Base-by-base conservation (phyloP, 2,329 filamentous ascomycete genomes). In the Thermoascus crustaceus region DNA sequence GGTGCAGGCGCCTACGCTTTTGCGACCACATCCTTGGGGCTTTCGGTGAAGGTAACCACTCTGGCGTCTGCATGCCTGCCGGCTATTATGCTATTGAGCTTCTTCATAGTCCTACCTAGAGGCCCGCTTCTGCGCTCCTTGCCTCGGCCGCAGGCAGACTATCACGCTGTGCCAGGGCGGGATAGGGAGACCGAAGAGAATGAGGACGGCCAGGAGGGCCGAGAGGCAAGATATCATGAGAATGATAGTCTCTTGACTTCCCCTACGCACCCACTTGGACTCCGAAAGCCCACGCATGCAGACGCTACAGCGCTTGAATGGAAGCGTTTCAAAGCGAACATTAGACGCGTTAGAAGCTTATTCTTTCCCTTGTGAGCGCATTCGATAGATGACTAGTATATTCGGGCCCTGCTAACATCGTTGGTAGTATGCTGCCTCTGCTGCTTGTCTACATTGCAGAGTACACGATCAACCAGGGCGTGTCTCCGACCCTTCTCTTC, bases 401-500 rank as follows among this genome's bases (percentile, higher is more conserved):
- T 24, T 14, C 9, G n/a, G n/a, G n/a, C n/a, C n/a, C n/a, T 32
- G 27, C 40, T 54, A 23, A 13, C 7, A 26, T 5, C 22, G 20
- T 37, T 3, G n/a, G 19, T 43, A 75, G 72, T 58, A 96, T 98
- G 87, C 71, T 94, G 3, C 91, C 91, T 0, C 72, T 98, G 9
- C 71, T 96, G 21, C 67, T 96, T 10, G 91, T 98, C 19, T 98
- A 95, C 58, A 75, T 96, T 22, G 86, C 88, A 38, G 91, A 98
- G 66, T 98, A 98, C 58, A 93, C 85, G 37, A 95, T 96, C 61
- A 96, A 96, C 64, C 88, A 94, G 66, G 89, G 88, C 22, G 86
- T 96, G 1, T 72, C 86, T 0, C 89, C 91, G 1, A 94, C 87
- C 0, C 69, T 96, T 0, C 74, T 98, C 4, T 98, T 94, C 55